A percentile compares a stretch with the other conserved stretches of the same genome.
Evolutionary conservation across 2,329 filamentous ascomycete species (phyloP).

Genomic region (Verticillium tricorpus): DNA sequence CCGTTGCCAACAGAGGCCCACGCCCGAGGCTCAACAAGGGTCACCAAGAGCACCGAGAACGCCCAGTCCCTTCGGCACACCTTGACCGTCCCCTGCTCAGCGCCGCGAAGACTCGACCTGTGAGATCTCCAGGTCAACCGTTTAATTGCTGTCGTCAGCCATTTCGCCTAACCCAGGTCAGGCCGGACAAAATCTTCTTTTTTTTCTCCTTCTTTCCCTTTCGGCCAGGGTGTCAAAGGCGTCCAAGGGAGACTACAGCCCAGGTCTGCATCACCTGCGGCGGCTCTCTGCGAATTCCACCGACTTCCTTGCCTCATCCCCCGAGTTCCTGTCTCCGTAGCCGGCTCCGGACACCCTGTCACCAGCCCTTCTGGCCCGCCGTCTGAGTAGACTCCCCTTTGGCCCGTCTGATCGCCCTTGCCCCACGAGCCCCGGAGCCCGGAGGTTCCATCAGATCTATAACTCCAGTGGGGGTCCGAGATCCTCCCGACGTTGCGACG

Average conservation of each 20-base stretch:
- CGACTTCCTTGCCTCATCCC: background rate
- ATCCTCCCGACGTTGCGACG: too few species aligned
- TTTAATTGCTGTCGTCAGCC: background rate
- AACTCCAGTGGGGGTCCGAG: too few species aligned
- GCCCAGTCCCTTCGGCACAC: background rate
- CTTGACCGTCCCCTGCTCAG: background rate
- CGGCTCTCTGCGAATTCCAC: background rate
- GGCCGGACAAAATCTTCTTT: background rate
- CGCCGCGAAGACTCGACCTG: background rate
- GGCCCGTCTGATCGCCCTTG: too few species aligned
- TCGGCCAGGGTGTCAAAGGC: background rate
- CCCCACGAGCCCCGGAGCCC: too few species aligned
- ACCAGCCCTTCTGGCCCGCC: too few species aligned
- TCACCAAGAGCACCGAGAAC: background rate
- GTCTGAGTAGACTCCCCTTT: too few species aligned
- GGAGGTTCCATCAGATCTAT: too few species aligned
- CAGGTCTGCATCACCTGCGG: background rate
- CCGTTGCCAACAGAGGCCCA: background rate
- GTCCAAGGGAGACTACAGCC: background rate
- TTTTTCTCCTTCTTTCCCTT: too few species aligned
- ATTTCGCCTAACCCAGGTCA: constrained; percentile 2
- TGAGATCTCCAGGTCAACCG: background rate
- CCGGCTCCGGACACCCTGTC: too few species aligned
- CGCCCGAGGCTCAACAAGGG: background rate
- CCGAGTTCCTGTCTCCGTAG: background rate